Base-by-base conservation (phyloP, 1,284 basidiomycete species). In the Clitocybe nebularis region DNA sequence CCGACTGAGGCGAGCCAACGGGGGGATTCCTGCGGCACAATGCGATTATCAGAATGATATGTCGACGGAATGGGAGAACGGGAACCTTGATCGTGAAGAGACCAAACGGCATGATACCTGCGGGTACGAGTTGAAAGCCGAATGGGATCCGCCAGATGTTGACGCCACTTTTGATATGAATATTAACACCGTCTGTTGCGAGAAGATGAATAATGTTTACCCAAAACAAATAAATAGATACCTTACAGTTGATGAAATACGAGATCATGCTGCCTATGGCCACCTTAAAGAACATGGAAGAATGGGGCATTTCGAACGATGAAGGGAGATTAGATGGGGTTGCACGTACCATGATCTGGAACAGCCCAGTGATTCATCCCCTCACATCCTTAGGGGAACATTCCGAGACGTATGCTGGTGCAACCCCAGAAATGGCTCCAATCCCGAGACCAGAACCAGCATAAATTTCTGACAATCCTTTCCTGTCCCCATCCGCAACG, bases 351-450 rank as follows among this genome's bases (percentile, higher is more conserved):
- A 89, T 82, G 61, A 92, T 80, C 58, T 93, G 89, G 73, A 91
- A 89, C 20, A 87, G 56, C 29, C 85, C 83, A 0, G 84, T 84
- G 37, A 85, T 81, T 20, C 83, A 74, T 9, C 84, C 83, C 38
- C 82, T 72, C 17, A 83, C 84, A 5, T 84, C 72, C 57, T 88
- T 89, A 3, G 88, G 88, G 0, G 79, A 75, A 57, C 86, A 89
- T 60, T 90, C 88, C 1, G 83, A 82, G 2, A 89, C 85, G 54
- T 78, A 90, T 0, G 86, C 78, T 6, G 88, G 88, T 6, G 83
- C 72, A 1, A 88, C 80, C 5, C 67, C 67, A 19, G 66, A 82
- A 40, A 84, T 81, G 11, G 67, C 79, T 42, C 81, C 84, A 39
- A 89, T 78, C 20, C 84, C 84, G 19, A 88, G 43, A 46, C 84